Base-by-base conservation (phyloP, 2,329 filamentous ascomycete species). In the Sarocladium strictum region DNA sequence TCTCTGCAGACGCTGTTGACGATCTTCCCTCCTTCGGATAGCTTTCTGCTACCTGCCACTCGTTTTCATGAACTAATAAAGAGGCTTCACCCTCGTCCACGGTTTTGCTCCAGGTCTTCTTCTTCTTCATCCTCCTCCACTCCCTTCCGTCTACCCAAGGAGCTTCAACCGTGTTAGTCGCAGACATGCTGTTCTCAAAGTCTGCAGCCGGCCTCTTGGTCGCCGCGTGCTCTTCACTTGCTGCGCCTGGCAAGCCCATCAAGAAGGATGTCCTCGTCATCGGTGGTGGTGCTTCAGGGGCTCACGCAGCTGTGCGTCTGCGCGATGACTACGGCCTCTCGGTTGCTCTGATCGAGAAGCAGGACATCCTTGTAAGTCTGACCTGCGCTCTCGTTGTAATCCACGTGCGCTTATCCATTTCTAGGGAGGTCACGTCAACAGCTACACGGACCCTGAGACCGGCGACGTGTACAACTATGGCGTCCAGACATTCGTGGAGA, bases 381-480 rank as follows among this genome's bases (percentile, higher is more conserved):
- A 14, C 6, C 19, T 24, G 3, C n/a, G 14, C 23, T 14, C 15
- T 23, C 14, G 37, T 12, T n/a, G 2, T 0, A 9, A 43, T n/a
- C 11, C 11, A 29, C 5, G 11, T 11, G 38, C 41, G 21, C 11
- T 24, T 15, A 35, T 10, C 21, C 15, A 54, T 14, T n/a, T 11
- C 19, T 32, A 78, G 57, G 78, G 78, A 17, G 77, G 78, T 2
- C 76, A 80, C 58, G 72, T 74, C 5, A 64, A 76, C 21, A 79
- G 75, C 10, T 80, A 76, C 59, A 65, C 61, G 3, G 72, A 73
- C 33, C 72, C 71, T n/a, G 62, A 67, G n/a, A 71, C 65, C 2
- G 67, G 65, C 15, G 58, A 50, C 0, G 54, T 61, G 1, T 66
- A 64, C 53, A 67, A 73, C 58, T 71, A 65, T 55, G 71, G 70